Conservation (phyloP, 495 filamentous ascomycete genomes). For the Neurospora sp. region DNA sequence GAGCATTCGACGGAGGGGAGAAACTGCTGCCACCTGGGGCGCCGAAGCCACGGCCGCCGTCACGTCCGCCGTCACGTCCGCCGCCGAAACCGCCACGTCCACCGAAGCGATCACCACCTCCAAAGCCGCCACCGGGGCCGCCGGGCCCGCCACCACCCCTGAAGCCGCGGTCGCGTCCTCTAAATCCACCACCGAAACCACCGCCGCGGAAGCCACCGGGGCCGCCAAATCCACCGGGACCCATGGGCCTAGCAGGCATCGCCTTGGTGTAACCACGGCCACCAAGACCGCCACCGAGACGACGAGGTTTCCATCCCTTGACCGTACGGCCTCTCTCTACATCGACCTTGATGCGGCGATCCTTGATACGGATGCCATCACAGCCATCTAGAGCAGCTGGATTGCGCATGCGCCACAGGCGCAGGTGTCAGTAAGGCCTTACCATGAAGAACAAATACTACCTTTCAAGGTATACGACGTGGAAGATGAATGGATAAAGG, state of each 20-base stretch:
- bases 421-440: conserved; percentile 47
- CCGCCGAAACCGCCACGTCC: conserved; percentile 39
- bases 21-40: conserved; percentile 9
- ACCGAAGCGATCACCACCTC: conserved; percentile 52
- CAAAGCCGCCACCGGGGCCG: conserved; percentile 34
- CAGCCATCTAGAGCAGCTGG: conserved; percentile 47
- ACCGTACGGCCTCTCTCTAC: conserved; percentile 94
- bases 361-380: conserved; percentile 88
- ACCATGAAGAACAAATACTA: conserved; percentile 31
- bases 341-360: conserved; percentile 84
- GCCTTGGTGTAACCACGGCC: conserved; percentile 89
- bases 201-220: conserved; percentile 51
- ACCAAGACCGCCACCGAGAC: conserved; percentile 85
- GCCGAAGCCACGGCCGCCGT: conserved; percentile 16
- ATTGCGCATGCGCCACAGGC: conserved; percentile 42
- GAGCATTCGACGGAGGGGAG: conserved; percentile 56
- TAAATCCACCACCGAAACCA: conserved; percentile 36
- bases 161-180: conserved; percentile 47
- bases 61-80: conserved; percentile 35
- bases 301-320: conserved; percentile 85
- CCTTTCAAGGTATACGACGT: conserved; percentile 9
- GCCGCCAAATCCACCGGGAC: conserved; percentile 59
- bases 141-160: conserved; percentile 39
- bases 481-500: conserved; percentile 9
- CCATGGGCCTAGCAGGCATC: conserved; percentile 61